phyloP scores from a whole-genome alignment of 345 rosid genomes.

The Eucalyptus lansdowneana region DNA sequence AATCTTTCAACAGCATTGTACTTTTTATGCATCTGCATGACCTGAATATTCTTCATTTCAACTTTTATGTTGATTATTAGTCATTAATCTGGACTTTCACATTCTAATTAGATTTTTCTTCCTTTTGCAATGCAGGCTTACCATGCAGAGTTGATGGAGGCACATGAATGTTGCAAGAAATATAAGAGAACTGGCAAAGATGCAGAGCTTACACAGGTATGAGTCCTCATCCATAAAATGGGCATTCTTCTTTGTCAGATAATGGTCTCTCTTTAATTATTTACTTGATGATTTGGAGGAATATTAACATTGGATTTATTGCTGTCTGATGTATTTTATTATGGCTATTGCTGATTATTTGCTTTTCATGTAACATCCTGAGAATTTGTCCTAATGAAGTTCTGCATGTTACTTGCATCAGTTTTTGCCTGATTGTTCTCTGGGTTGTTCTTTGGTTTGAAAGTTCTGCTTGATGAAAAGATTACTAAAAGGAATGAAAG shows the following conservation, averaged over 20 bases:
- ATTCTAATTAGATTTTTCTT: neutral
- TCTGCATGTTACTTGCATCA: neutral
- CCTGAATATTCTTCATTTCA: neutral
- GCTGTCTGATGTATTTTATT: neutral
- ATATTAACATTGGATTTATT: neutral
- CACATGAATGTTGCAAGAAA: conserved; percentile 84
- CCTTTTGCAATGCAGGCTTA: conserved; percentile 49
- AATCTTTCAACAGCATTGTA: neutral
- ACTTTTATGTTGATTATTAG: neutral
- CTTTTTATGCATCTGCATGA: neutral
- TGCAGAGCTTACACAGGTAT: conserved; percentile 95
- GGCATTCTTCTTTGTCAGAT: neutral
- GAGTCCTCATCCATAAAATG: neutral
- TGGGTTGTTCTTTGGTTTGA: neutral
- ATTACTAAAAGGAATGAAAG: neutral
- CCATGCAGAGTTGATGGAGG: conserved; percentile 78
- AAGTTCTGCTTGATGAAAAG: neutral
- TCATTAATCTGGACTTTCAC: neutral
- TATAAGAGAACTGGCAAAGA: conserved; percentile 86
- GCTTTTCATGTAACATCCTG: neutral
- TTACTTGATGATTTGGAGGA: neutral
- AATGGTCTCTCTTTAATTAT: neutral
- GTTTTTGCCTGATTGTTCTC: neutral
- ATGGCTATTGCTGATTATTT: neutral
- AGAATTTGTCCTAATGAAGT: neutral